phyloP scores from a whole-genome alignment of 345 rosid genomes.

The Garcia nutans region DNA sequence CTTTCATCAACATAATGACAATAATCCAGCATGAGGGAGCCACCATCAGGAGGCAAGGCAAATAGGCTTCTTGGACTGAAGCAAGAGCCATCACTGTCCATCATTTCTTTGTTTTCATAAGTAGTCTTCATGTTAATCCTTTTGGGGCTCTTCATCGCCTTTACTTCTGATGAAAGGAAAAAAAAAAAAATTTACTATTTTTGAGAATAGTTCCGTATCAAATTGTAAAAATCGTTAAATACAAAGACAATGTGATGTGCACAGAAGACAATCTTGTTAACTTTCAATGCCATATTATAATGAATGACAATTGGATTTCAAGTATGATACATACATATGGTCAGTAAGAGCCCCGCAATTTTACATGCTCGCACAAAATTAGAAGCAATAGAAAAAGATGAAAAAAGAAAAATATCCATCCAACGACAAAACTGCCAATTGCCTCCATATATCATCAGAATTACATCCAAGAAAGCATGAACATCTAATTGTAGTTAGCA shows the following conservation, averaged over 20 bases:
- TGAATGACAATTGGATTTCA: neutral
- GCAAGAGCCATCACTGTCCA: conserved; percentile 61
- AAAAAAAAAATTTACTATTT: neutral
- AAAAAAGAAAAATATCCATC: neutral
- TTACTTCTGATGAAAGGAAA: conserved; percentile 49
- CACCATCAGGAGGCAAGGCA: conserved; percentile 62
- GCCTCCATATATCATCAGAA: neutral
- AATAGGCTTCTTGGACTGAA: conserved; percentile 73
- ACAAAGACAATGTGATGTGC: neutral
- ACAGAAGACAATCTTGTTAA: neutral
- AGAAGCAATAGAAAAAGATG: too few relatives aligned
- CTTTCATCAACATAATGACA: conserved; percentile 51
- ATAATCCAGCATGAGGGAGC: conserved; percentile 59
- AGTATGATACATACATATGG: neutral
- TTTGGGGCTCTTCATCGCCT: conserved; percentile 68
- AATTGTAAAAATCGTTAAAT: neutral
- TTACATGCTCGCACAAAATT: neutral
- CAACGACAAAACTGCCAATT: neutral
- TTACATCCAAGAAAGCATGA: neutral
- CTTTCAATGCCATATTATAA: neutral
- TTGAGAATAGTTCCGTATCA: conserved; percentile 6
- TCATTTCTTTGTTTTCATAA: conserved; percentile 54
- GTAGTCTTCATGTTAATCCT: conserved; percentile 49
- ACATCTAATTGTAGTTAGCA: neutral
- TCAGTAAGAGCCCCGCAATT: neutral